Evolutionary conservation across 192 early-diverging fungal genomes (phyloP), one percentile per base, ranked within the genome.

Genomic region (Allomyces javanicus): DNA sequence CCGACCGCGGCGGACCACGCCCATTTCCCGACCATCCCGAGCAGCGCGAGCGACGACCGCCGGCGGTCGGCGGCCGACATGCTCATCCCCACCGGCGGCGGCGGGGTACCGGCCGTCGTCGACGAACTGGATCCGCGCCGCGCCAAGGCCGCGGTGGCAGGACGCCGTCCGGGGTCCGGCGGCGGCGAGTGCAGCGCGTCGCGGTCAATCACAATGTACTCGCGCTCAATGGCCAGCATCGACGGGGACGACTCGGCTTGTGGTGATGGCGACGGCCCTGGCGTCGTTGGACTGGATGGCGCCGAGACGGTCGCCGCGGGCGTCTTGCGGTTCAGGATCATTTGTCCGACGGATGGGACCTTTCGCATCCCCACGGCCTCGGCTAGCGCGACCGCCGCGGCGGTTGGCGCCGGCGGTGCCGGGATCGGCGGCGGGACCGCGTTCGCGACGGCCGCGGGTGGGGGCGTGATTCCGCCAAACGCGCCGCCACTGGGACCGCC

Each of bases 141-240:
- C 33, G 33, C 33, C 7, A 40, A 9, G 33, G 33, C 33, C 33
- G 33, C 9, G 3, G 33, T 40, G 4, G 5, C 2, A 7, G 33
- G 33, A 7, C 33, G 33, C 33, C 50, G 9, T 2, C 50, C 50
- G 17, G 17, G 50, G 17, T 14, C 50, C 50, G 50, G 17, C 50
- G 50, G 17, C 17, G 50, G 17, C 12, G 21, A 21, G 5, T n/a
- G 17, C 50, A 58, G 17, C 6, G 50, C 50, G 50, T 21, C 50
- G 50, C 50, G 17, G 63, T 89, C 86, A 21, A 90, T 72, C 5
- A 90, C 80, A 25, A 90, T 87, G 68, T 87, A 90, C 66, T 87
- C 88, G 62, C 79, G 81, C 65, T 81, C 83, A 7, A 80, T 63
- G 1, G 83, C 74, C 67, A 67, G 79, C 64, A 67, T 79, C 76